A percentile compares a stretch with the other conserved stretches of the same genome.
Evolutionary conservation across 371 early-diverging fungal genomes (phyloP).

Genomic region (Mucor irregularis): DNA sequence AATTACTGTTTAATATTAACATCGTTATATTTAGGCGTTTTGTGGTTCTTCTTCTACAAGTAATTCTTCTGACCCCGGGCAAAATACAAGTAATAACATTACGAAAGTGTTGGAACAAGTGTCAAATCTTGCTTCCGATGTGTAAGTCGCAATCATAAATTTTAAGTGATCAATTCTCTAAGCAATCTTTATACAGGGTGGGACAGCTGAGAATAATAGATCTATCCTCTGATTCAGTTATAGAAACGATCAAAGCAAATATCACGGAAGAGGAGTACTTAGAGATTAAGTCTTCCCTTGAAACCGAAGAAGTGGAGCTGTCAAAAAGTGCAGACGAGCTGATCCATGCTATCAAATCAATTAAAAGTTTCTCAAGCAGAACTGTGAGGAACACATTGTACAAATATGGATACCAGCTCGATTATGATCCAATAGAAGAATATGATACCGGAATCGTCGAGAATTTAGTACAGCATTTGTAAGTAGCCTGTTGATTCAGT

Average conservation of each 20-base stretch:
- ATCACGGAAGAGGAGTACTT: constrained; percentile 6
- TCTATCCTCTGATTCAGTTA: constrained; percentile 13
- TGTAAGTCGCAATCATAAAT: constrained; percentile 8
- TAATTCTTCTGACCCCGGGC: not conserved
- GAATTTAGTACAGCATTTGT: constrained; percentile 9
- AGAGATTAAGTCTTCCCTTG: constrained; percentile 1
- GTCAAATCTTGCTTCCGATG: constrained; percentile 10
- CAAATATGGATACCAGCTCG: constrained; percentile 7
- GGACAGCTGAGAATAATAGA: constrained; percentile 7
- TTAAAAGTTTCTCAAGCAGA: constrained; percentile 9
- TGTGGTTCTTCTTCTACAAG: constrained; percentile 2
- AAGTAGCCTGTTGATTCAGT: constrained; percentile 5
- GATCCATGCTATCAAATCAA: constrained; percentile 6
- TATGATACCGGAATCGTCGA: constrained; percentile 9
- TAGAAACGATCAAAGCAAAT: constrained; percentile 1
- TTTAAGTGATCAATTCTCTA: constrained; percentile 7
- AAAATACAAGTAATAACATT: not conserved
- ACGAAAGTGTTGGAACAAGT: constrained; percentile 11
- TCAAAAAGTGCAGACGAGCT: constrained; percentile 1
- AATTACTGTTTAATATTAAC: constrained; percentile 13
- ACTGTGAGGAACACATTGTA: constrained; percentile 7
- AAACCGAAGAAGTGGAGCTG: constrained; percentile 1
- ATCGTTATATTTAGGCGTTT: constrained; percentile 9
- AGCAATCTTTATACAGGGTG: constrained; percentile 12
- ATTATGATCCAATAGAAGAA: not conserved